Evolutionary conservation across 139 green algal species (phyloP), one percentile per base, ranked within the genome.

Genomic region (Mychonastes homosphaera): DNA sequence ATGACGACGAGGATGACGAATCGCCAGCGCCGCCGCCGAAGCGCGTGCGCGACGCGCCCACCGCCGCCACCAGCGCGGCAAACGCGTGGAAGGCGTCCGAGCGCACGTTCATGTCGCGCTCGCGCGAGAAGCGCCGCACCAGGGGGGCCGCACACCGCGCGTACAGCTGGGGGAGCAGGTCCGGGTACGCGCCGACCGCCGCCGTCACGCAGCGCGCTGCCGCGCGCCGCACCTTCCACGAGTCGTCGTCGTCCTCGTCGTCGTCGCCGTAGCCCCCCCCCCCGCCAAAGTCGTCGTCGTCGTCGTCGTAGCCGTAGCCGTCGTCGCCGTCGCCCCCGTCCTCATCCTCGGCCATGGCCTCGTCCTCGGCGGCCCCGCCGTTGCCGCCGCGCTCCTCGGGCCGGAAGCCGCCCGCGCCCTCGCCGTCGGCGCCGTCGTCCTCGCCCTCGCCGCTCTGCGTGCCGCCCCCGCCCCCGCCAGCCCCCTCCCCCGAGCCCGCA

Each of bases 51-150:
- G n/a, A n/a, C n/a, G n/a, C 60, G 35, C 62, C 70, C 43, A 84
- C 69, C 60, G n/a, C n/a, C n/a, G n/a, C n/a, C n/a, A n/a, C n/a
- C 53, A 97, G 64, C 41, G 84, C 77, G 12, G 78, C 64, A 52
- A 85, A 85, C 13, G 81, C 77, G 8, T 56, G 71, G 48, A 89
- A 89, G 19, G 90, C 74, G 51, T 93, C 85, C 4, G 48, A 56
- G 68, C 88, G 90, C 23, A 97, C 89, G 36, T 74, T 94, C 58
- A 96, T 89, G 70, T 98, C 91, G 2, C 91, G 77, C 74, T 98
- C 91, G 8, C 63, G 53, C n/a, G n/a, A n/a, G 80, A 97, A 95
- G 5, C 83, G 69, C 16, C 46, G 49, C 41, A 94, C 64, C 62
- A 95, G 74, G 28, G 73, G 64, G 1, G 69, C 56, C 8, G 61